These are phyloP conservation scores for Rhododendron simsii DNA, from an alignment of 148 eudicot species.

Conservation along the genomic window DNA sequence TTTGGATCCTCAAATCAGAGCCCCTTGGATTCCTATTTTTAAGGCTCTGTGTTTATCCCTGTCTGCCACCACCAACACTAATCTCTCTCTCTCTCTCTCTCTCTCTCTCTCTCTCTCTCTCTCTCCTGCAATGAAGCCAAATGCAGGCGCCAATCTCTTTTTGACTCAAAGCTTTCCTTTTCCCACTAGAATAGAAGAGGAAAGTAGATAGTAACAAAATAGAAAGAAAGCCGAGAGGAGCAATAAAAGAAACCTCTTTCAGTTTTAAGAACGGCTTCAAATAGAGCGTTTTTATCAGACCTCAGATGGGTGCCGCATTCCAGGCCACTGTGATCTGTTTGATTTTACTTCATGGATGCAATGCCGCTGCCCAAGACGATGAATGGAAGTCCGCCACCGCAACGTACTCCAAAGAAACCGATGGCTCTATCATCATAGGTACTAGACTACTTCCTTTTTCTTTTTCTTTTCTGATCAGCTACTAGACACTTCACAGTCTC, in stretches of 20 bases:
- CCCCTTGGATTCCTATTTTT: neutral
- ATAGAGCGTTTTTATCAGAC: neutral
- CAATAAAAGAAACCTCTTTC: neutral
- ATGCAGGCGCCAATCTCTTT: neutral
- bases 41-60: neutral
- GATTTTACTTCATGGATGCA: constrained; percentile 17
- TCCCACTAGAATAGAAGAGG: neutral
- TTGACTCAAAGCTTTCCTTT: neutral
- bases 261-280: neutral
- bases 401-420: constrained; percentile 43
- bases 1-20: neutral
- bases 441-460: neutral
- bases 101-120: neutral
- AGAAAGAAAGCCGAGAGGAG: neutral
- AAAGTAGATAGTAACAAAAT: neutral
- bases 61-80: neutral
- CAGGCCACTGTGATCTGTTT: constrained; percentile 6
- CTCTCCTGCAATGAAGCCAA: neutral
- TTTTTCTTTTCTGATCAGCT: no score
- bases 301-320: neutral
- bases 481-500: neutral
- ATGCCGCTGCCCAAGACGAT: constrained; percentile 27
- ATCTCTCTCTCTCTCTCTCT: neutral
- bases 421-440: constrained; percentile 54
- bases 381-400: constrained; percentile 64